Base-by-base conservation (phyloP, 352 stramenopile genomes). In the Phytophthora litchii region DNA sequence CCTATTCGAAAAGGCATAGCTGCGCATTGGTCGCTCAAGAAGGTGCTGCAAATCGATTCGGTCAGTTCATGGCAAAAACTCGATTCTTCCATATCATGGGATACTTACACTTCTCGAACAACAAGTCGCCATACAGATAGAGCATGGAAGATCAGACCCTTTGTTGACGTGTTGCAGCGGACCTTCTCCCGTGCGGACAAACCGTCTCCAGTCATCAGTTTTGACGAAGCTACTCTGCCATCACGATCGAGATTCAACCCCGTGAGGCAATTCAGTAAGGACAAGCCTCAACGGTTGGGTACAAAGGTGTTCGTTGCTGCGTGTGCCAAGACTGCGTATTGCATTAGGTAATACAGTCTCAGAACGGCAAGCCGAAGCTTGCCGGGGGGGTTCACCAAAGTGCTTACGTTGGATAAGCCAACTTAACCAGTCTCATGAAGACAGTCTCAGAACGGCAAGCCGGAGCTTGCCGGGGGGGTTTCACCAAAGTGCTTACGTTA, bases 41-140 rank as follows among this genome's bases (percentile, higher is more conserved):
- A 55, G 12, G 35, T 55, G 35, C 23, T 29, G 8, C 47, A 1
- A 54, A 54, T 37, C 34, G 34, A 1, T 45, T 48, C 21, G 16
- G 21, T n/a, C 16, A 38, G 11, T 32, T 55, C 36, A 55, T 46
- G 35, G 8, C 35, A 6, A 55, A 47, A 17, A 41, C 34, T 29
- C 7, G 27, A 0, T 49, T 57, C 16, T 49, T 49, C 5, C 17
- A 57, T 38, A 49, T 43, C 25, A 58, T 50, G 50, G 27, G 8
- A 2, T 58, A 44, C 12, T 14, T 54, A 1, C 13, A 43, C 17
- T 53, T 53, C 11, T 53, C 31, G 3, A 32, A 32, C 45, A 32
- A 42, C 45, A 42, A 53, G 27, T 53, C 45, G 4, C 29, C 45
- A 29, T 5, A n/a, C 10, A 0, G 44, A 51, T 11, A 27, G 44